phyloP scores from a whole-genome alignment of 257 asterid species.

The Solanum gracilifrons region DNA sequence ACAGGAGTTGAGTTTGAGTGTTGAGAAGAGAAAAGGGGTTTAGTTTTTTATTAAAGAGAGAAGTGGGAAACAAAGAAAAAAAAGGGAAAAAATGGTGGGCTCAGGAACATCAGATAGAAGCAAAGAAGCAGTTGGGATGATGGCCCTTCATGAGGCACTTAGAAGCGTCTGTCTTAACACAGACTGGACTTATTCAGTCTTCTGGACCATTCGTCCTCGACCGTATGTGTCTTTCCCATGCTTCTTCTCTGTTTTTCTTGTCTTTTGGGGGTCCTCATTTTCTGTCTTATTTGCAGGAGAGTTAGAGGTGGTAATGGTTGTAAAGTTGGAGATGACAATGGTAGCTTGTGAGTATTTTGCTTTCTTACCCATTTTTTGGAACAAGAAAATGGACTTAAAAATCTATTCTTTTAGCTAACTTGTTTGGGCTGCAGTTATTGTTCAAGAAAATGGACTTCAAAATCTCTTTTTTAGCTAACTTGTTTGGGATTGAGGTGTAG shows the following conservation, averaged over 20 bases:
- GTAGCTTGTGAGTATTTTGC: conserved; percentile 74
- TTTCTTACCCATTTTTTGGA: not conserved
- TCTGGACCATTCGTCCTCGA: conserved; percentile 99
- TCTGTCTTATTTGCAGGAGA: conserved; percentile 49
- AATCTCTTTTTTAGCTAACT: not conserved
- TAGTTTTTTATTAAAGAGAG: not conserved
- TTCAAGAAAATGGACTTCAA: not conserved
- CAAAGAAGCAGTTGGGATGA: conserved; percentile 99
- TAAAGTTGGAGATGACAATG: conserved; percentile 97
- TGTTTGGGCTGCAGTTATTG: not conserved
- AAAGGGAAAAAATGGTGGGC: conserved; percentile 75
- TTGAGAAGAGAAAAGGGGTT: not conserved
- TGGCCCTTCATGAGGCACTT: conserved; percentile 99
- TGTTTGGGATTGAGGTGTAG: not conserved
- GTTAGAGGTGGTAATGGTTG: conserved; percentile 94
- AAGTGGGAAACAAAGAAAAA: not conserved
- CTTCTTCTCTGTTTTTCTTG: not conserved
- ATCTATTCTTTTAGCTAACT: not conserved
- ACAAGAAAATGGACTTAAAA: not conserved
- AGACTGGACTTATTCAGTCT: conserved; percentile 99
- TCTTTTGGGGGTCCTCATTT: conserved; percentile 5
- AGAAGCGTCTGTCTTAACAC: conserved; percentile 88
- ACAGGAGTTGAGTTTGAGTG: not conserved
- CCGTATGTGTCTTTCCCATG: conserved; percentile 40
- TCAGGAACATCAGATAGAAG: conserved; percentile 86